phyloP scores from a whole-genome alignment of 23 red algal species.

The Gracilaria gracilis region DNA sequence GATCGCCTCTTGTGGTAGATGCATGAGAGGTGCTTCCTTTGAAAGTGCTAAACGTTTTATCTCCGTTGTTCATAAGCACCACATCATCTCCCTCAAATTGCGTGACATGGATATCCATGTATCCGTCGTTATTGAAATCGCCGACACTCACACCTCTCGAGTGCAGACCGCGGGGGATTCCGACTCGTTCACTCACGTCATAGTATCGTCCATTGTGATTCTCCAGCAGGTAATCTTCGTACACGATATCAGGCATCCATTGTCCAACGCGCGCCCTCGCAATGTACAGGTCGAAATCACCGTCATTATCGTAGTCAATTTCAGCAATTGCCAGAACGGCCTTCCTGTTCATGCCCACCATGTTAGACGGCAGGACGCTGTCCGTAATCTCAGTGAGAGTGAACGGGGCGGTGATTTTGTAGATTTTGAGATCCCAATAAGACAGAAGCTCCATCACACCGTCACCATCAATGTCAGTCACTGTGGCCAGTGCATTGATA shows the following conservation, averaged over 20 bases:
- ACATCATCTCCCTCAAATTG: constrained; percentile 42
- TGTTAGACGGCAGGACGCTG: constrained; percentile 9
- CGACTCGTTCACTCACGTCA: constrained; percentile 43
- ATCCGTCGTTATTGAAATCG: constrained; percentile 81
- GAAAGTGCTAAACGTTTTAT: constrained; percentile 28
- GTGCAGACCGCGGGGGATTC: constrained; percentile 31
- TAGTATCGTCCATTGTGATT: constrained; percentile 67
- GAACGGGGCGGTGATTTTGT: constrained; percentile 49
- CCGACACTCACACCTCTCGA: constrained; percentile 69
- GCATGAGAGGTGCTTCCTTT: constrained; percentile 1
- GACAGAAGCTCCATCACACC: constrained; percentile 48
- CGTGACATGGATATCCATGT: constrained; percentile 58
- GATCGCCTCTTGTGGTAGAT: constrained; percentile 35
- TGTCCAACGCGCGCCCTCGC: constrained; percentile 13
- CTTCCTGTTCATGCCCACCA: neutral
- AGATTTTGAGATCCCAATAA: constrained; percentile 44
- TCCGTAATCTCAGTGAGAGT: constrained; percentile 34
- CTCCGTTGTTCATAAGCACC: constrained; percentile 69
- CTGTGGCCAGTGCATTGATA: constrained; percentile 35
- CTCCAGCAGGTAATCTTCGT: constrained; percentile 48
- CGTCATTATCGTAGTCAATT: constrained; percentile 83
- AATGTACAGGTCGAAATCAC: constrained; percentile 68
- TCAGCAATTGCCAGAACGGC: constrained; percentile 67
- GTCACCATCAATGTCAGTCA: constrained; percentile 53
- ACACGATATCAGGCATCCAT: constrained; percentile 44